Base-by-base conservation (phyloP, 2,329 filamentous ascomycete genomes). In the Chaetomium olivaceum region DNA sequence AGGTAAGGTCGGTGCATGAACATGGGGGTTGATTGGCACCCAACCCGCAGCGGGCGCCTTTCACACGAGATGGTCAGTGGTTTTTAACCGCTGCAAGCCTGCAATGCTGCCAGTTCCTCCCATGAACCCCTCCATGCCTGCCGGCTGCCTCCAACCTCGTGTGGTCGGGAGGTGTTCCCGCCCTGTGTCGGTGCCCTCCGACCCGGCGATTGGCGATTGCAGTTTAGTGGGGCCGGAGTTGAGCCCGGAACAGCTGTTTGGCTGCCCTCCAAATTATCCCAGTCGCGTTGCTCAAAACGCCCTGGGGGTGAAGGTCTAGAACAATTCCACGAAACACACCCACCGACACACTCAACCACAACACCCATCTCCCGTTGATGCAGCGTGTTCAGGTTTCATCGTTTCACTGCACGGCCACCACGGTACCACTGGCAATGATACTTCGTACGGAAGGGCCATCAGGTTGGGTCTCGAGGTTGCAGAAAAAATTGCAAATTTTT, bases 331-430 rank as follows among this genome's bases (percentile, higher is more conserved):
- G 23, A 6, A 57, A 39, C 21, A n/a, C 31, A 25, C 21, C 11
- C n/a, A 58, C 21, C n/a, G n/a, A n/a, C n/a, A n/a, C n/a, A n/a
- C n/a, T n/a, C n/a, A 48, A 8, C 14, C 6, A 19, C 5, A 21
- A 8, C 46, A n/a, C 19, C 25, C 21, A 51, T 11, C 21, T 14
- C 48, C n/a, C 48, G n/a, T 51, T 19, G 21, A 12, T 19, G 25
- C 25, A 25, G 23, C 19, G 16, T 27, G 51, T 25, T 7, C 21
- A 36, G 11, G 31, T 33, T 23, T 27, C 16, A 25, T 27, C 19
- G 59, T 54, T 43, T 51, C 58, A 60, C 58, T 52, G 46, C 58
- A 52, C 46, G 3, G 33, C 33, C 33, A 36, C 33, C 33, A 36
- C 33, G 8, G 33, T 55, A 23, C 8, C 29, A 8, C 39, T 43